phyloP scores from a whole-genome alignment of 176 grass and related monocot species.

The Urochloa ruziziensis region DNA sequence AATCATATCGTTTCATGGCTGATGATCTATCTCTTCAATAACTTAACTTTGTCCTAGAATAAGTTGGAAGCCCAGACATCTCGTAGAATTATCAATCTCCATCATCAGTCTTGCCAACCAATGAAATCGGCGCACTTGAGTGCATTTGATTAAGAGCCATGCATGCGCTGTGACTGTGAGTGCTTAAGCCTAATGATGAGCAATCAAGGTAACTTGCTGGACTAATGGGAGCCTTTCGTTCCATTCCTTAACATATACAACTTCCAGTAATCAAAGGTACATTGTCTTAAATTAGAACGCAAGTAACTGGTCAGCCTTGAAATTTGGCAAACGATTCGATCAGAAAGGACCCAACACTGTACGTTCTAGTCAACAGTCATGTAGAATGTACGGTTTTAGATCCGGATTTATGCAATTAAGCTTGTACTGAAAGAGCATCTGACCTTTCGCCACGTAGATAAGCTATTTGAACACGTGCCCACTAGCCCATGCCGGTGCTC shows the following conservation, averaged over 20 bases:
- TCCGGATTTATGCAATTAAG: background rate
- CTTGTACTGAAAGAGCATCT: background rate
- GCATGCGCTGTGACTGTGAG: background rate
- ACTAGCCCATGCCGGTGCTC: background rate
- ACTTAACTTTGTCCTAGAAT: background rate
- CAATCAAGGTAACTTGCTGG: conserved; percentile 19
- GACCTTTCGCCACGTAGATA: background rate
- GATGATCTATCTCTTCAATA: background rate
- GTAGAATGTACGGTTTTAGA: background rate
- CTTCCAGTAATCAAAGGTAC: no score
- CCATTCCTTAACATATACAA: background rate
- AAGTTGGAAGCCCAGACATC: background rate
- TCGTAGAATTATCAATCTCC: background rate
- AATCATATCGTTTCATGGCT: conserved; percentile 6
- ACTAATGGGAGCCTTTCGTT: conserved; percentile 33
- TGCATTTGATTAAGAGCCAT: background rate
- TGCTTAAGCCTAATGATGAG: conserved; percentile 29
- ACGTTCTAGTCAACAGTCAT: background rate
- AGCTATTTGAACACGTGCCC: background rate
- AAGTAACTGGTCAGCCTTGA: background rate
- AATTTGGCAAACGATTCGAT: background rate
- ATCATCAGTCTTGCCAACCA: background rate
- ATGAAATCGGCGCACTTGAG: background rate
- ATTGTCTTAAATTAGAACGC: background rate
- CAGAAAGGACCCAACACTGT: background rate